Evolutionary conservation across 2,329 filamentous ascomycete species (phyloP), one percentile per base, ranked within the genome.

Genomic region (Trichophyton mentagrophytes): DNA sequence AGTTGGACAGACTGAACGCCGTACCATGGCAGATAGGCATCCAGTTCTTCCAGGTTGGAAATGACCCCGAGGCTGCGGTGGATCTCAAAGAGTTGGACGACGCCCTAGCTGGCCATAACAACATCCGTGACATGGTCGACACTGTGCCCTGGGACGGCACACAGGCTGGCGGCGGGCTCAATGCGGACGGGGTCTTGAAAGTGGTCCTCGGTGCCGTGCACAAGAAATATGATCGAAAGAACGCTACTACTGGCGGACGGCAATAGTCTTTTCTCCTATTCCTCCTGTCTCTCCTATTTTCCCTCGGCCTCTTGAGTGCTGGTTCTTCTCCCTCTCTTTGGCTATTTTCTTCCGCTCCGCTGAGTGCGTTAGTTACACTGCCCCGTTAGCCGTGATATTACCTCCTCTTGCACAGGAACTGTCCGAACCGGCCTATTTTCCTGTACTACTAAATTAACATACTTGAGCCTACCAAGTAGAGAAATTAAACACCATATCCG

Each of bases 31-130:
- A 97, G 76, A 78, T 96, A 7, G 92, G 92, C 38, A 84, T 97
- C 61, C 92, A 97, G 72, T 97, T 97, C 77, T 95, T 97, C 78
- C 92, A 96, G 74, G 88, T 97, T 51, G 92, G 93, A 61, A 80
- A 82, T 57, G 89, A 95, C 66, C 69, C 75, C 0, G 76, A 73
- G 0, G 92, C 91, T 0, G 78, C 79, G 1, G 73, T 79, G 65
- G 84, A 86, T 60, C 77, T 97, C 44, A 76, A 81, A 66, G 79
- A 85, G 55, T 78, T 97, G 6, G 92, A 97, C 69, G 88, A 96
- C 70, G 81, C 81, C 2, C 74, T 93, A 40, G 76, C 74, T 1
- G 77, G 80, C 47, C 68, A 82, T n/a, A 76, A 78, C 27, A 76
- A 79, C 33, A 77, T 92, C 15, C 78, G 92, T 17, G 92, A 97